Percentiles rank a stretch among this genome's conserved stretches.
Evolutionary conservation across 2,329 filamentous ascomycete genomes (phyloP).

Genomic region (Fusarium oligoseptatum): DNA sequence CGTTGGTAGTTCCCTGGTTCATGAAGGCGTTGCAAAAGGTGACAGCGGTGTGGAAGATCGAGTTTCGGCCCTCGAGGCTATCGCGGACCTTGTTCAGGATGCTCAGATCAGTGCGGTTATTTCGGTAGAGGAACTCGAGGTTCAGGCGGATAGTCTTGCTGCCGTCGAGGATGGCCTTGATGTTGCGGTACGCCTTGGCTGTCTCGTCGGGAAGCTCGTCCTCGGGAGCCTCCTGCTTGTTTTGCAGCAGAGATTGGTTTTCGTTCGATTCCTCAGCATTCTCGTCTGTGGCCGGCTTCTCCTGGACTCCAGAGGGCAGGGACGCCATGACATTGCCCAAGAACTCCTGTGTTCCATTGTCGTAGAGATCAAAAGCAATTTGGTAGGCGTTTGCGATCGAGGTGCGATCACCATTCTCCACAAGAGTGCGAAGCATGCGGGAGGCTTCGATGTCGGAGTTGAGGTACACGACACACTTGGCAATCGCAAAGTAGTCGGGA

Average conservation of each 20-base stretch:
- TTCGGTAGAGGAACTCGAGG: slow-evolving; percentile 95
- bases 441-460: slow-evolving; percentile 93
- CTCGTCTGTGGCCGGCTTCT: slow-evolving; percentile 59
- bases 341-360: slow-evolving; percentile 98
- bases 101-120: slow-evolving; percentile 90
- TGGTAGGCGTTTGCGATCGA: slow-evolving; percentile 93
- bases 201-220: slow-evolving; percentile 64
- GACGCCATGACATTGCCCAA: slow-evolving; percentile 88
- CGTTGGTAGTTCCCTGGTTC: slow-evolving; percentile 98
- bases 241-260: slow-evolving; percentile 62
- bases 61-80: slow-evolving; percentile 94
- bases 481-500: slow-evolving; percentile 97
- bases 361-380: slow-evolving; percentile 97
- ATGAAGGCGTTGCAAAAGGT: slow-evolving; percentile 99
- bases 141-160: slow-evolving; percentile 95
- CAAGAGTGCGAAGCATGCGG: slow-evolving; percentile 83
- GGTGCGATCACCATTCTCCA: slow-evolving; percentile 81
- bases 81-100: slow-evolving; percentile 98
- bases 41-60: slow-evolving; percentile 97
- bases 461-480: slow-evolving; percentile 96
- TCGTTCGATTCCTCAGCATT: slow-evolving; percentile 60
- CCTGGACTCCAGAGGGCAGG: slow-evolving; percentile 71
- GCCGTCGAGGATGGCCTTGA: slow-evolving; percentile 81
- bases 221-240: slow-evolving; percentile 69
- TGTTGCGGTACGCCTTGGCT: slow-evolving; percentile 71